These are phyloP conservation scores for Smallanthus sonchifolius DNA, from an alignment of 129 eudicot genomes.

Conservation along the genomic window DNA sequence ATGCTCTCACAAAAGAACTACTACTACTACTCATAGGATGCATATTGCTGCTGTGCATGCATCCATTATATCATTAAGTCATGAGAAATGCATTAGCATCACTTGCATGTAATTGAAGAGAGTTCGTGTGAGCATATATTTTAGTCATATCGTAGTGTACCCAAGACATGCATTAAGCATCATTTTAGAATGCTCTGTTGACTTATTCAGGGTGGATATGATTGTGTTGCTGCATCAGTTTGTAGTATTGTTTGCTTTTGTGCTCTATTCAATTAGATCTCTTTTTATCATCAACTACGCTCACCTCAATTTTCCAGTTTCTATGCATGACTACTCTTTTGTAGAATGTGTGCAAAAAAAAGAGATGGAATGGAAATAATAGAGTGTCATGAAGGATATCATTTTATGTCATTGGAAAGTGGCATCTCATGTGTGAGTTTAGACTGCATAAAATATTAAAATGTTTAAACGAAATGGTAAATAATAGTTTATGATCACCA, in stretches of 20 bases:
- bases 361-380: constrained; percentile 3
- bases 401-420: constrained; percentile 24
- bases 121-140: constrained; percentile 49
- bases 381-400: constrained; percentile 4
- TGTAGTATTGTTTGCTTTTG: constrained; percentile 29
- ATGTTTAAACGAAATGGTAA: neutral
- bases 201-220: constrained; percentile 17
- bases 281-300: neutral
- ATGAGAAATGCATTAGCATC: constrained; percentile 90
- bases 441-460: constrained; percentile 6
- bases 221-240: constrained; percentile 42
- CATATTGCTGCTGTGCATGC: constrained; percentile 88
- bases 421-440: constrained; percentile 33
- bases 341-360: constrained; percentile 11
- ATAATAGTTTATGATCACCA: constrained; percentile 8
- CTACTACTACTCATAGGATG: constrained; percentile 65
- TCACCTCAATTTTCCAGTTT: neutral
- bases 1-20: constrained; percentile 48
- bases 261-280: constrained; percentile 18
- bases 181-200: constrained; percentile 39
- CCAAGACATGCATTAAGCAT: constrained; percentile 64
- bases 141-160: constrained; percentile 34
- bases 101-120: constrained; percentile 50
- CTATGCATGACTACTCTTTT: constrained; percentile 9
- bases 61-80: constrained; percentile 76